Percentiles rank a stretch among this genome's conserved stretches.
Conservation (phyloP, 2,329 filamentous ascomycete species). For the Phaeosphaeria sp. region DNA sequence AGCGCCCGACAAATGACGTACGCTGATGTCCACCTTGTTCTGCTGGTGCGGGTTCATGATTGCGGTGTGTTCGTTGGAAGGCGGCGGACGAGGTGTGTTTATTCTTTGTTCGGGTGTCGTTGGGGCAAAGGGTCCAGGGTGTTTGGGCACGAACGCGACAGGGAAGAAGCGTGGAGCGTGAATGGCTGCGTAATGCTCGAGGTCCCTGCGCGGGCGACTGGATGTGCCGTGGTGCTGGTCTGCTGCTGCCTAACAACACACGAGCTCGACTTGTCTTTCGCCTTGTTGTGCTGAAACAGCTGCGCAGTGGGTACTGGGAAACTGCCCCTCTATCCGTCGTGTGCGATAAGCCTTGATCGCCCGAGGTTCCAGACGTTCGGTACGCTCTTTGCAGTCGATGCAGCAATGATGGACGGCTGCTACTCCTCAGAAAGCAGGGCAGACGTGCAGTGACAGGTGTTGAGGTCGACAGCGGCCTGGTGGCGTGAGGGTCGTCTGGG, state of each 20-base stretch:
- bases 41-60: conserved; percentile 95
- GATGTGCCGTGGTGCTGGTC: conserved; percentile 15
- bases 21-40: conserved; percentile 97
- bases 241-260: conserved; percentile 42
- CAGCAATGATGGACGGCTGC: conserved; percentile 8
- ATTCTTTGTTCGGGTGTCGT: conserved; percentile 36
- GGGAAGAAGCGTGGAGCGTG: conserved; percentile 36
- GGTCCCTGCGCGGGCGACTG: conserved; percentile 38
- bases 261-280: conserved; percentile 6
- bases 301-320: conserved; percentile 11
- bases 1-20: conserved; percentile 59
- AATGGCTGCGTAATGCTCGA: conserved; percentile 23
- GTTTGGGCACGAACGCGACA: conserved; percentile 38
- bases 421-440: neutral
- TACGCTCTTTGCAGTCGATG: conserved; percentile 9
- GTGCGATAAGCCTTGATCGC: conserved; percentile 44
- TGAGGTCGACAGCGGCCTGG: neutral
- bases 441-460: neutral
- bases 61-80: conserved; percentile 24
- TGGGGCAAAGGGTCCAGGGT: conserved; percentile 27
- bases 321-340: conserved; percentile 28
- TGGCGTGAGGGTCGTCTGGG: conserved; percentile 13
- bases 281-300: conserved; percentile 12
- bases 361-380: conserved; percentile 39
- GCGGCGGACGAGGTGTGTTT: conserved; percentile 24